These are phyloP conservation scores for Astragalus glycyphyllos DNA, from an alignment of 306 rosid species.

Conservation along the genomic window DNA sequence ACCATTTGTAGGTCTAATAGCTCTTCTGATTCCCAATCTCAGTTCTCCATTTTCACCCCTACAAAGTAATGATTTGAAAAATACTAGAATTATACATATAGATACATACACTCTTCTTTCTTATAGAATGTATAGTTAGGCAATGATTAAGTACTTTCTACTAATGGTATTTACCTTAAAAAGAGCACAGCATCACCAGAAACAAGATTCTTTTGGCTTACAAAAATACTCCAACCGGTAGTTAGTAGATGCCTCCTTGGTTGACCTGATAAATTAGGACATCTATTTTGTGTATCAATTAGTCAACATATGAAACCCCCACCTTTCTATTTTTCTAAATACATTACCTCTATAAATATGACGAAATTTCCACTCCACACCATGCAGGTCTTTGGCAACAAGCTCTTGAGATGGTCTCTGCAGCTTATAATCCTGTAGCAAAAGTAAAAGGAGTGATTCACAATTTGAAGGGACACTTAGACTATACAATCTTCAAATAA, in stretches of 20 bases:
- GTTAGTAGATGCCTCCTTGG: conserved; percentile 99
- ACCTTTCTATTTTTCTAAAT: conserved; percentile 30
- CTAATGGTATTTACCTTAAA: conserved; percentile 60
- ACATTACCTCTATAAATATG: conserved; percentile 88
- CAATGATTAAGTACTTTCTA: conserved; percentile 23
- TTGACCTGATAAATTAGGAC: conserved; percentile 75
- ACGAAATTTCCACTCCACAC: conserved; percentile 93
- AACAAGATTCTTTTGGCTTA: conserved; percentile 91
- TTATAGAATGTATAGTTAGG: conserved; percentile 1
- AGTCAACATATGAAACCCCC: conserved; percentile 42
- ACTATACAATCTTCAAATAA: neutral
- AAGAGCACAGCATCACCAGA: conserved; percentile 99
- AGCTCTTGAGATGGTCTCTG: conserved; percentile 98
- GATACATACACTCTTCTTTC: neutral
- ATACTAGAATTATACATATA: neutral
- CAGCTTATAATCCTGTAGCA: conserved; percentile 82
- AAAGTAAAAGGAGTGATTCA: conserved; percentile 23
- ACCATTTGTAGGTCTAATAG: conserved; percentile 82
- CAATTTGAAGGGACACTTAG: neutral
- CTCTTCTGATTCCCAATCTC: conserved; percentile 95
- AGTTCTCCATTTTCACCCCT: conserved; percentile 98
- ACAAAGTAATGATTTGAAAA: conserved; percentile 42
- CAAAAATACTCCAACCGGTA: conserved; percentile 97
- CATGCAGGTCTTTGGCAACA: conserved; percentile 92
- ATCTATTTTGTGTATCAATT: conserved; percentile 36